Evolutionary conservation across 352 stramenopile genomes (phyloP).

Genomic region (Pythium rishiriense): DNA sequence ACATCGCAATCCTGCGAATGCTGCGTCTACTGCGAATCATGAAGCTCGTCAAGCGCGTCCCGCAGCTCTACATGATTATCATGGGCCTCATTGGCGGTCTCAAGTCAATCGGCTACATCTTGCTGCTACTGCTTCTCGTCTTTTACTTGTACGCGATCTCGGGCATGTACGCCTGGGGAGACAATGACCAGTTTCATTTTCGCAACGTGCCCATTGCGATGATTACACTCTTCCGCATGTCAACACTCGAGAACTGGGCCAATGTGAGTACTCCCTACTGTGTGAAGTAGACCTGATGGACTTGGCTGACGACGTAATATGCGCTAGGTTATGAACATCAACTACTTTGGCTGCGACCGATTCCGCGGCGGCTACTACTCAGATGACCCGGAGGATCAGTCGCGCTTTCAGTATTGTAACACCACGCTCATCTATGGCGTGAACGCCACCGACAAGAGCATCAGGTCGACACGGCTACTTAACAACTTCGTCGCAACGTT

Average conservation of each 20-base stretch:
- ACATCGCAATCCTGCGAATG: slow-evolving; percentile 84
- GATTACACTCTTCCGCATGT: slow-evolving; percentile 84
- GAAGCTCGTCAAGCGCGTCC: slow-evolving; percentile 89
- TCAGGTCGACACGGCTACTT: slow-evolving; percentile 37
- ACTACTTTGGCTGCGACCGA: slow-evolving; percentile 75
- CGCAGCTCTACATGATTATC: slow-evolving; percentile 91
- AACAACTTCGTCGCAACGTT: slow-evolving; percentile 60
- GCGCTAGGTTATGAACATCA: slow-evolving; percentile 70
- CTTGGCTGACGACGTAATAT: neutral
- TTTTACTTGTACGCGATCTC: slow-evolving; percentile 92
- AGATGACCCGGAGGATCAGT: slow-evolving; percentile 31
- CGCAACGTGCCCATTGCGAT: slow-evolving; percentile 76
- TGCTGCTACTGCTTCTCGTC: slow-evolving; percentile 83
- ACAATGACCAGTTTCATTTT: slow-evolving; percentile 88
- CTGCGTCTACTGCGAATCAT: slow-evolving; percentile 87
- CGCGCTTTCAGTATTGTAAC: slow-evolving; percentile 65
- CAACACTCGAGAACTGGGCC: slow-evolving; percentile 81
- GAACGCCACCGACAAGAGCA: slow-evolving; percentile 41
- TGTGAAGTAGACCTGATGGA: too few species aligned
- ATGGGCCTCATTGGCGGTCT: slow-evolving; percentile 88
- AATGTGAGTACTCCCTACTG: slow-evolving; percentile 46
- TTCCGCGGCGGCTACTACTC: slow-evolving; percentile 74
- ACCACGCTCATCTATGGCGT: slow-evolving; percentile 52
- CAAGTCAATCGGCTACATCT: slow-evolving; percentile 91
- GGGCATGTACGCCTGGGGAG: slow-evolving; percentile 88